A percentile compares a stretch with the other conserved stretches of the same genome.
Conservation (phyloP, 225 moss, liverwort and hornwort genomes). For the Ulota crispa region DNA sequence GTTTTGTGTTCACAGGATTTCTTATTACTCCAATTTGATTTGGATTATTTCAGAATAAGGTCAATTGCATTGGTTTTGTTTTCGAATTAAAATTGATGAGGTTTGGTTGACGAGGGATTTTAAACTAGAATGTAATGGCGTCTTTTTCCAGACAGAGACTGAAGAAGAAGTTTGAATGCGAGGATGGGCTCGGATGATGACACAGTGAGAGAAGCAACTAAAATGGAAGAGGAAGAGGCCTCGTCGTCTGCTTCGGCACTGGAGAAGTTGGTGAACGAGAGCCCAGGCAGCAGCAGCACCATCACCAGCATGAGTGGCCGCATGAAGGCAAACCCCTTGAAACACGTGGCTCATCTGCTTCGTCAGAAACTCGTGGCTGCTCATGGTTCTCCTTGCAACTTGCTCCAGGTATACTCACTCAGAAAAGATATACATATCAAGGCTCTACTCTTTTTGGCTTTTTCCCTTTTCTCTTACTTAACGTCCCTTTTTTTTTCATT, state of each 20-base stretch:
- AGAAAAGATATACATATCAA: not conserved
- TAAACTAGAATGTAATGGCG: too few relatives aligned
- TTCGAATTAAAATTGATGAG: too few relatives aligned
- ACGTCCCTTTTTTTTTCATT: too few relatives aligned
- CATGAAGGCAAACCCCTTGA: slow-evolving; percentile 38
- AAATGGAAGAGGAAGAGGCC: slow-evolving; percentile 4
- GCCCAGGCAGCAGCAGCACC: slow-evolving; percentile 3
- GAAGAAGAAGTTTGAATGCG: slow-evolving; percentile 1
- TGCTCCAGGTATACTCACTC: slow-evolving; percentile 40
- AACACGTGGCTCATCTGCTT: slow-evolving; percentile 46
- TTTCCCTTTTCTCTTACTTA: too few relatives aligned
- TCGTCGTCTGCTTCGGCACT: not conserved
- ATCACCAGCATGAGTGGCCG: slow-evolving; percentile 12
- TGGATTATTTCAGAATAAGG: too few relatives aligned
- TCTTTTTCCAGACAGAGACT: slow-evolving; percentile 20
- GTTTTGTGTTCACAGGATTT: too few relatives aligned
- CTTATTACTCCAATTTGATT: too few relatives aligned
- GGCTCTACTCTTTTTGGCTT: too few relatives aligned
- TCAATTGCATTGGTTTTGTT: too few relatives aligned
- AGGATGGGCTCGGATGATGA: slow-evolving; percentile 26
- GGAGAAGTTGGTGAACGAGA: not conserved
- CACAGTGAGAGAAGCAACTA: slow-evolving; percentile 4
- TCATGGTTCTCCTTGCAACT: slow-evolving; percentile 38
- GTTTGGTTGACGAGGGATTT: too few relatives aligned
- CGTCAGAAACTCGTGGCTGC: slow-evolving; percentile 46